Base-by-base conservation (phyloP, 805 yeast species). In the Metschnikowia sp. region DNA sequence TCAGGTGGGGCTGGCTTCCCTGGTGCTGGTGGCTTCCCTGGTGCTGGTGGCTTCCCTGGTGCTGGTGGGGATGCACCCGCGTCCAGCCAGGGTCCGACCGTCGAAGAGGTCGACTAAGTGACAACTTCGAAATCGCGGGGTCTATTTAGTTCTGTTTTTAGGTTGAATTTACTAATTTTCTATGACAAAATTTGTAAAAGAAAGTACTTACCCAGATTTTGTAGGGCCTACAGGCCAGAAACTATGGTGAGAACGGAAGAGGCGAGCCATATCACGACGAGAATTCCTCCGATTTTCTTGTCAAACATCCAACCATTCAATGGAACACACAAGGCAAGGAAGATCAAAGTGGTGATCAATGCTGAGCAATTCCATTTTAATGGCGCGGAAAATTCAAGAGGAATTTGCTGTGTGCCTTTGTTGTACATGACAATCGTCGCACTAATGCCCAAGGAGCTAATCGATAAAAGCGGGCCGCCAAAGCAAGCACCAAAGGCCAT, bases 401-500 rank as follows among this genome's bases (percentile, higher is more conserved):
- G 32, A n/a, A 55, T 52, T 8, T 26, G 29, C 3, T 18, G 29
- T 4, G 37, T 26, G 10, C 49, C 48, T 3, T 33, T 30, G 2
- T 36, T 44, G 13, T 48, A 44, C 57, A 55, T 51, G 7, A 53
- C 37, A 12, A 55, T 39, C 11, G 46, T 40, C 6, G 55, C 45
- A 55, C 87, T 85, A 5, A 84, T 58, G 0, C 97, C 97, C 50
- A 92, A 68, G 0, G 97, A 96, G 35, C 91, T 72, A 10, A 94
- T 69, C 44, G 90, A 85, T 36, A 94, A 63, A 48, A 92, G 66
- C 0, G 98, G 98, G 1, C 97, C 89, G 0, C 97, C 98, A 63
- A 91, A 86, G 60, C 98, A 91, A 0, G 97, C 97, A 29, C 94
- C 87, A n/a, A 94, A 72, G 0, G 97, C 97, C 86, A 92, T 86